Evolutionary conservation across 1,284 basidiomycete genomes (phyloP), one percentile per base, ranked within the genome.

Genomic region (Stereum hirsutum): DNA sequence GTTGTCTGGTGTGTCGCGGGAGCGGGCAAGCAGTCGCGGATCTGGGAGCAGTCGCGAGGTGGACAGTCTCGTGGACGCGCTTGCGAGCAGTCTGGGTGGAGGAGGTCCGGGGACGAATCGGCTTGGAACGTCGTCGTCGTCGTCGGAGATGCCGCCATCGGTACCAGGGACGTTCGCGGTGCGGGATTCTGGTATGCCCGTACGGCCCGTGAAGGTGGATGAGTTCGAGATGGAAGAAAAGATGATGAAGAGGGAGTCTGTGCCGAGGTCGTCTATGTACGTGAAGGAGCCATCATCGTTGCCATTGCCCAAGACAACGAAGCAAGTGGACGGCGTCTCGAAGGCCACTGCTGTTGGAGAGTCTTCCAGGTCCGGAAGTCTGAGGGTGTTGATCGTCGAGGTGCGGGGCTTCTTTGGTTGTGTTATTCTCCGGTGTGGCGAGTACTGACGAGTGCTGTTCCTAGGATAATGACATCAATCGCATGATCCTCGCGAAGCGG

Each of bases 391-490:
- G 33, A 74, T 89, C 19, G 86, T 88, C 2, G 87, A 89, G 67
- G 81, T 81, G 54, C 50, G 63, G 50, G 15, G 30, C 8, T 4
- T 23, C 7, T 26, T 25, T 5, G 19, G 3, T 25, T 12, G 31
- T 6, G 20, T 17, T 21, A 11, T 11, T 28, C 19, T 14, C 11
- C 21, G 28, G 21, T 12, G 5, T 28, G 6, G 2, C 6, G 35
- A 31, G 19, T 34, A 15, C 19, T 45, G 11, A 8, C n/a, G n/a
- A n/a, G n/a, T 11, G 31, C 7, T 34, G 7, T 42, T 33, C 33
- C 34, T 33, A 84, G 80, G 81, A 88, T 52, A 87, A 90, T 51
- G 72, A 78, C 44, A 81, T 91, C 56, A 91, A 91, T 57, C 74
- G 81, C 10, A 74, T 69, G 42, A 81, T 91, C 27, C 69, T 91